Percentiles rank a stretch among this genome's conserved stretches.
phyloP scores from a whole-genome alignment of 768 basidiomycete genomes.

The Boletus fagicola region DNA sequence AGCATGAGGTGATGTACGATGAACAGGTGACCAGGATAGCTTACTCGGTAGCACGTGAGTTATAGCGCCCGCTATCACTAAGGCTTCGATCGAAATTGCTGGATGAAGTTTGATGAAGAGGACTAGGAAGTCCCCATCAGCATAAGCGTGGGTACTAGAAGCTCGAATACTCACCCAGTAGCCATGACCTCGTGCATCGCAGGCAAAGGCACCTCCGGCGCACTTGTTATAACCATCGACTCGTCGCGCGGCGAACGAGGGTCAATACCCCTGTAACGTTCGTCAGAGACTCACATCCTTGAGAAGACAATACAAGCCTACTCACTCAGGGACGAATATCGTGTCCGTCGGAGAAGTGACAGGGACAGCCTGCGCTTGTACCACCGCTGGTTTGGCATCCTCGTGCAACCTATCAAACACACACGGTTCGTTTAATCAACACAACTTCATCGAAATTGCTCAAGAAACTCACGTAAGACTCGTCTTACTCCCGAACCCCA shows the following conservation, averaged over 20 bases:
- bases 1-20: background rate
- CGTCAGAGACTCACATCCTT: background rate
- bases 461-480: slow-evolving; percentile 20
- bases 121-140: slow-evolving; percentile 10
- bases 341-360: slow-evolving; percentile 29
- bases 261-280: slow-evolving; percentile 16
- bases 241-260: slow-evolving; percentile 37
- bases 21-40: background rate
- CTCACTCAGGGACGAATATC: slow-evolving; percentile 33
- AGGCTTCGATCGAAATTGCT: slow-evolving; percentile 18
- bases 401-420: slow-evolving; percentile 19
- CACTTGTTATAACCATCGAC: slow-evolving; percentile 18
- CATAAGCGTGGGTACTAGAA: background rate
- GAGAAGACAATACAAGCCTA: background rate
- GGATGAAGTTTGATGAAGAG: slow-evolving; percentile 16
- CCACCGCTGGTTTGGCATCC: slow-evolving; percentile 20
- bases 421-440: background rate
- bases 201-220: slow-evolving; percentile 32
- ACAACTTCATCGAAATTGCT: background rate
- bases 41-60: slow-evolving; percentile 25
- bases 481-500: slow-evolving; percentile 20
- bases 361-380: slow-evolving; percentile 11
- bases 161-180: slow-evolving; percentile 13
- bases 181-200: slow-evolving; percentile 36
- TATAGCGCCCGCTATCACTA: slow-evolving; percentile 15